Base-by-base conservation (phyloP, 1,139 yeast species). In the Candida sojae region DNA sequence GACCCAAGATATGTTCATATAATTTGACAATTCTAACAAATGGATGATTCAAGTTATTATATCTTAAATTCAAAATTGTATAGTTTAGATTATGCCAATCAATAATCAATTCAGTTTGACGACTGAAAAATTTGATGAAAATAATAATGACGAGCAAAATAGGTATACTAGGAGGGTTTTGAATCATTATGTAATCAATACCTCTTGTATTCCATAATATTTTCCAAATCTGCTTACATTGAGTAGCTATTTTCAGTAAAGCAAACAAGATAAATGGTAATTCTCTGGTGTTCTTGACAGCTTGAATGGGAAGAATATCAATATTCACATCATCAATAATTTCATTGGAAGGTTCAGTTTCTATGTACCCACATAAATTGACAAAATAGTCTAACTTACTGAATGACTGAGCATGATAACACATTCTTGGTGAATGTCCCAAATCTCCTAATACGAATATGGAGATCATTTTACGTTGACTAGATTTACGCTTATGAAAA, bases 31-130 rank as follows among this genome's bases (percentile, higher is more conserved):
- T 39, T 43, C 68, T 66, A 2, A 92, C 96, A 51, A 89, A 64
- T 0, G 86, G 84, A 59, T 89, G 91, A 44, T 61, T 64, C 44
- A 67, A 59, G 54, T 79, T 78, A 5, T 73, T 58, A 58, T 82
- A 82, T 55, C 84, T 83, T 57, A 93, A 66, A 48, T 87, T 86
- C 53, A 95, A 70, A 30, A 95, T 89, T 1, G 96, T 80, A 66
- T 83, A 93, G 46, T 96, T 96, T 57, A 95, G 73, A 64, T 95
- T 95, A 66, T 95, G 99, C 99, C 99, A 95, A 67, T 95, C 99
- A 48, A 95, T 82, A 17, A 93, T 77, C 35, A 93, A 69, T 57
- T 79, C 67, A 1, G 88, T 81, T 5, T 82, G 71, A 8, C 86
- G 82, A 43, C 85, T 79, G 56, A 82, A 70, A 35, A 82, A 47